Evolutionary conservation across 169 alveolate species (phyloP), one percentile per base, ranked within the genome.

Genomic region (Plasmodium knowlesi): DNA sequence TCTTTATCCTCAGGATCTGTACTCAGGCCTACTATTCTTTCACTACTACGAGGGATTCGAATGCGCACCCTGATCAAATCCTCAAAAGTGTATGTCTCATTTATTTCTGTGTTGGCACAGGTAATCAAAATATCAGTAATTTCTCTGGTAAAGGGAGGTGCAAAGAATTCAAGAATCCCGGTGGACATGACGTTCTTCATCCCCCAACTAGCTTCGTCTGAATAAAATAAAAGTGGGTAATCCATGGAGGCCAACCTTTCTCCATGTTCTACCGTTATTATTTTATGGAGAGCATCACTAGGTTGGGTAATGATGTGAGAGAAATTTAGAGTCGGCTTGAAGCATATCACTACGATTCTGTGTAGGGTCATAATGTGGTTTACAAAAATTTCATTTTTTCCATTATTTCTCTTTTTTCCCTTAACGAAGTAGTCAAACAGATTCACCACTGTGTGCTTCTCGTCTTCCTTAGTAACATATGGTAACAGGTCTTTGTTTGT

Each of bases 231-330:
- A 72, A 85, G 50, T 0, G 93, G 81, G 32, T 67, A 85, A 30
- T 32, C 41, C 2, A 32, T 73, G 19, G 50, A 61, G 0, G 86
- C 16, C 25, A 34, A 37, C 2, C n/a, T 73, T 73, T 37, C 43
- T 4, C 67, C 71, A 0, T 85, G 14, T 50, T 14, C 72, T 0
- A 14, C 84, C 10, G 74, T 76, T 50, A 85, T 16, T 5, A 85
- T 28, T 30, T 74, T 22, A 14, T 67, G 16, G 16, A 85, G 25
- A 0, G 93, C 93, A 85, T 73, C 84, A 46, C 28, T 46, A 5
- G 93, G 93, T 32, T 83, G 78, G 8, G 93, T 53, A 30, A 85
- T 85, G 16, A 85, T 41, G 79, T 85, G 93, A 2, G 82, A 54
- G 39, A 73, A 78, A 25, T 73, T 57, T 32, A 85, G n/a, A 5